Conservation (phyloP, 441 rosid genomes). For the Erysimum pusillum region DNA sequence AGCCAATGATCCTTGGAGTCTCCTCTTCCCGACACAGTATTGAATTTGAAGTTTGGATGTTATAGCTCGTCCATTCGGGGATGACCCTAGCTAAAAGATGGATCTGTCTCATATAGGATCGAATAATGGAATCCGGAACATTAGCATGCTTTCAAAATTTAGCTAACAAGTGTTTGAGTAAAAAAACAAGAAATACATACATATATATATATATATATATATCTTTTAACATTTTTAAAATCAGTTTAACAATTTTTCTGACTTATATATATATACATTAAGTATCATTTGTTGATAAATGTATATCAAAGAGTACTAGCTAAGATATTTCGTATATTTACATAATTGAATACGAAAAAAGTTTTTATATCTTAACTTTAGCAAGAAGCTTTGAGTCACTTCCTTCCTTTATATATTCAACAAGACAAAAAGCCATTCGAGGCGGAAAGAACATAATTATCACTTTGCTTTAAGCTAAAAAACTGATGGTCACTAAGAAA, state of each 20-base stretch:
- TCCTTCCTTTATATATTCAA: constrained; percentile 43
- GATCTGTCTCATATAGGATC: neutral
- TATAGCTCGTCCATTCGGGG: too few relatives aligned
- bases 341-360: constrained; percentile 9
- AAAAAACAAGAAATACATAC: neutral
- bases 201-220: too few relatives aligned
- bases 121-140: neutral
- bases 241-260: neutral
- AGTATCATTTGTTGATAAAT: neutral
- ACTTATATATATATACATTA: neutral
- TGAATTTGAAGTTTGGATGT: constrained; percentile 14
- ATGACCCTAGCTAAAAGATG: neutral
- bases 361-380: constrained; percentile 29
- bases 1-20: neutral
- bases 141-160: neutral
- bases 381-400: constrained; percentile 45
- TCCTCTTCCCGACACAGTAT: neutral
- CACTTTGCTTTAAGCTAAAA: constrained; percentile 39
- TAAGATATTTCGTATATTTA: neutral
- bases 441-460: constrained; percentile 46
- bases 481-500: constrained; percentile 30
- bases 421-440: constrained; percentile 45
- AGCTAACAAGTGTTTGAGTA: constrained; percentile 1
- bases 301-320: neutral
- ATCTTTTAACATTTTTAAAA: neutral